These are phyloP conservation scores for Emmonsiellopsis sp. DNA, from an alignment of 2,329 filamentous ascomycete species.

Conservation along the genomic window DNA sequence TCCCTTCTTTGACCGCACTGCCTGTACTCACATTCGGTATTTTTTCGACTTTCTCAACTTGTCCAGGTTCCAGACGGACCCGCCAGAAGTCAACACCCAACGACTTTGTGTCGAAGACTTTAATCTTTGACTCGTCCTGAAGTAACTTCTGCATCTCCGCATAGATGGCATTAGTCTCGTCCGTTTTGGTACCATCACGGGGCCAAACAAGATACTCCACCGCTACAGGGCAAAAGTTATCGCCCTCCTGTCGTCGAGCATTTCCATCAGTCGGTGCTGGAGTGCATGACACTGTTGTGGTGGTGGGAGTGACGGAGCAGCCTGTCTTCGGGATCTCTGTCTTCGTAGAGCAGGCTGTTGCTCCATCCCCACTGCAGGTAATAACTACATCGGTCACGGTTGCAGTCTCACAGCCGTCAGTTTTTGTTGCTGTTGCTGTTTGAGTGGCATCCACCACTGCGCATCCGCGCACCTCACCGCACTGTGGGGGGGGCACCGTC, in stretches of 20 bases:
- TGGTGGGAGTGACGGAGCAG: conserved; percentile 5
- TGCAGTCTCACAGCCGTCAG: conserved; percentile 3
- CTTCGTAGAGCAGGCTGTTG: conserved; percentile 5
- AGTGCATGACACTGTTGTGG: conserved; percentile 6
- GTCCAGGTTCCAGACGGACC: conserved; percentile 1
- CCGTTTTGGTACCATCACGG: conserved; percentile 1
- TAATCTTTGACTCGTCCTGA: conserved; percentile 4
- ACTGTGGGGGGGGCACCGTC: conserved; percentile 3
- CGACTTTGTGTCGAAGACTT: conserved; percentile 2
- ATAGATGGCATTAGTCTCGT: conserved; percentile 4
- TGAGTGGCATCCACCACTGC: conserved; percentile 3
- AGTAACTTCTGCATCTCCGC: conserved; percentile 3
- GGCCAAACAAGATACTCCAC: conserved; percentile 5
- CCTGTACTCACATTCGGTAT: conserved; percentile 6
- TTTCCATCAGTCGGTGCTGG: conserved; percentile 4
- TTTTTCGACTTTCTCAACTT: conserved; percentile 3
- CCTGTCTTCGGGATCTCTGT: conserved; percentile 4
- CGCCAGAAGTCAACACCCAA: conserved; percentile 7
- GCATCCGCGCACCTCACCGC: conserved; percentile 7
- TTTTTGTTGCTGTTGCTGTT: conserved; percentile 1
- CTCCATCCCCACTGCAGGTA: conserved; percentile 6
- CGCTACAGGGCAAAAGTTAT: background rate
- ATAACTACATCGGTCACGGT: conserved; percentile 5
- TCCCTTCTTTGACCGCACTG: background rate
- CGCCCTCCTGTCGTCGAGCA: background rate